Base-by-base conservation (phyloP, 129 eudicot species). In the Flaveria ramosissima region DNA sequence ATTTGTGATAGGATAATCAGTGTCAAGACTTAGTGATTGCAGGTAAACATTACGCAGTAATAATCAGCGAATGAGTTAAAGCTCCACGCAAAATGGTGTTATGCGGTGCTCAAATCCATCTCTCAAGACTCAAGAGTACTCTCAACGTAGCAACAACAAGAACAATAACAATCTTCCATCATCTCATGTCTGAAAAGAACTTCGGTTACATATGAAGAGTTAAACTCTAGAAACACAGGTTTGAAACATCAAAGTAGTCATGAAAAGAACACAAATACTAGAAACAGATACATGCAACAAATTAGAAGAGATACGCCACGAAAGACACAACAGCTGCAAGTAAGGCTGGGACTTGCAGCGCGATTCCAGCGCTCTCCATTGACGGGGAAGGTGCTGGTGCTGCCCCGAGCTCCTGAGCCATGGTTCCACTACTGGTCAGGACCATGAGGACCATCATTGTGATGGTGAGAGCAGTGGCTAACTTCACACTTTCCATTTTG, bases 301-400 rank as follows among this genome's bases (percentile, higher is more conserved):
- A 6, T 78, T 72, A 87, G 56, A 81, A 76, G 23, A 87, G 32
- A 42, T 21, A 81, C 27, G 90, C 88, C 2, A 50, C 69, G 17
- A 84, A 24, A 24, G 88, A 81, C 72, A 74, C 66, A 30, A 75
- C 2, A 0, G 19, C 77, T 14, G 80, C 86, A 48, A 87, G 79
- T 47, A 72, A 15, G 32, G 78, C 81, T 10, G 86, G 85, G 14
- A 78, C 78, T 16, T 69, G 78, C 73, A 87, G 51, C 2, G 71
- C 55, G 52, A 43, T 80, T 4, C 82, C 86, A 65, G 63, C 80
- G 19, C 84, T 84, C 84, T 84, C 82, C 86, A 87, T 81, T 32
- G 82, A 61, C 1, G 88, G 91, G 0, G 88, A 77, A 20, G 91
- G 91, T 23, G 88, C 86, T 11, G 87, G 81, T 64, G 82, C 77